Evolutionary conservation across 2,329 filamentous ascomycete genomes (phyloP).

Genomic region (Sporothrix mexicana): DNA sequence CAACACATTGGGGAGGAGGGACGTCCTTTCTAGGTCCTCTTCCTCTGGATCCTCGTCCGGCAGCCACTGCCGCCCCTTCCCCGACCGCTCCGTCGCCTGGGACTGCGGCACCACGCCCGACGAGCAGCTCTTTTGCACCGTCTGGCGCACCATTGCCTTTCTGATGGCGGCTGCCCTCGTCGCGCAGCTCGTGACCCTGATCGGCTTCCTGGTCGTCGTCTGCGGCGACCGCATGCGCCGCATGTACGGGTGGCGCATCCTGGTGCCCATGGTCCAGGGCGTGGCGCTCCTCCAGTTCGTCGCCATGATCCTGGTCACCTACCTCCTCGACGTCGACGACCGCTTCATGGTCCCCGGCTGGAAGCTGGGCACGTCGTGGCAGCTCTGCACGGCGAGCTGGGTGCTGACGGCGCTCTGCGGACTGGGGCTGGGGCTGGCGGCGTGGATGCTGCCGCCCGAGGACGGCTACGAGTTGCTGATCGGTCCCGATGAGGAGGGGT

Average conservation of each 20-base stretch:
- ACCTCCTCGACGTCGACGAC: conserved; percentile 80
- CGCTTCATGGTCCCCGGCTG: conserved; percentile 82
- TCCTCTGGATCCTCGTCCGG: conserved; percentile 56
- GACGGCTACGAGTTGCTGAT: conserved; percentile 79
- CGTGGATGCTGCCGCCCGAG: conserved; percentile 74
- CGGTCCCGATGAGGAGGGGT: conserved; percentile 59
- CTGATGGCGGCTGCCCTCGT: conserved; percentile 83
- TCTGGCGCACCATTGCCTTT: conserved; percentile 90
- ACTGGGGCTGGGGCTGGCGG: conserved; percentile 67
- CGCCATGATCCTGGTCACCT: conserved; percentile 83
- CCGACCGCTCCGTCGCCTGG: conserved; percentile 58
- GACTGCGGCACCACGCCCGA: conserved; percentile 67
- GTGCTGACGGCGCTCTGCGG: conserved; percentile 59
- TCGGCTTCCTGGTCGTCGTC: conserved; percentile 78
- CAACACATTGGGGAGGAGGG: not conserved
- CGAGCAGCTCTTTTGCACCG: conserved; percentile 74
- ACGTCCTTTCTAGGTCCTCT: no score
- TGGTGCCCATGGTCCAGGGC: conserved; percentile 68
- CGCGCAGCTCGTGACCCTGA: conserved; percentile 79
- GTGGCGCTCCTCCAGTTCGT: conserved; percentile 73
- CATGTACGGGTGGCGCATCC: conserved; percentile 80
- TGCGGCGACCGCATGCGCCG: conserved; percentile 79
- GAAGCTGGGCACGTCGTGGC: conserved; percentile 79
- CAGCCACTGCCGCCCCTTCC: conserved; percentile 69
- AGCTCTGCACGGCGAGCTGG: conserved; percentile 67